Base-by-base conservation (phyloP, 352 stramenopile genomes). In the Globisporangium solare region DNA sequence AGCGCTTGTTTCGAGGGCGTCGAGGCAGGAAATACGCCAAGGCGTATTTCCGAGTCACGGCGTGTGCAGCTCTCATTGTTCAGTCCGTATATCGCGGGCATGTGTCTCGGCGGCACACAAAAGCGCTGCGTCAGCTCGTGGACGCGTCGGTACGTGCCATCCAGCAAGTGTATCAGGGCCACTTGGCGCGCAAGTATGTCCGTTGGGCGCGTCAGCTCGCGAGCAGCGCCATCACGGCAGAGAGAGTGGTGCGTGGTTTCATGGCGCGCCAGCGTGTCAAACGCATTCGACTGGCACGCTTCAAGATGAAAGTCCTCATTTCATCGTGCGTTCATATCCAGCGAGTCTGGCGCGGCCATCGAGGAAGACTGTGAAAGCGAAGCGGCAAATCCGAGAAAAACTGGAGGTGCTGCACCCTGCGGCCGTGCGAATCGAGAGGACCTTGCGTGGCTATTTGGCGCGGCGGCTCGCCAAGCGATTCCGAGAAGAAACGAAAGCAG, bases 1-100 rank as follows among this genome's bases (percentile, higher is more conserved):
- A 90, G 58, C 68, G 79, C 6, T 24, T 88, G 17, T 87, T 71
- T 43, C 81, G 83, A 6, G 81, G 70, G 6, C 70, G 84, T 42
- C 60, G 60, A n/a, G 67, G 64, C 10, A 76, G 83, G 0, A 67
- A 73, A 21, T 90, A 80, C 46, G 67, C 65, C 6, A 67, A n/a
- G 4, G 67, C 70, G 1, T 88, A 80, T 62, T 81, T 68, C 10
- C 61, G 59, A 5, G 79, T 89, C 6, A 65, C 66, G 27, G 75
- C 70, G 7, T 87, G 76, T 35, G 83, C 83, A 12, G 53, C 60
- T 10, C 57, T 85, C 18, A 73, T 90, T 50, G 69, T 90, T 15
- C 83, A 93, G 62, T 83, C 81, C 0, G 74, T 89, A 3, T 89
- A 76, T 58, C 79, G 79, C 10, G 82, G 75, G 7, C 73, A 75